Base-by-base conservation (phyloP, 345 rosid genomes). In the Eucalyptus erythrocorys region DNA sequence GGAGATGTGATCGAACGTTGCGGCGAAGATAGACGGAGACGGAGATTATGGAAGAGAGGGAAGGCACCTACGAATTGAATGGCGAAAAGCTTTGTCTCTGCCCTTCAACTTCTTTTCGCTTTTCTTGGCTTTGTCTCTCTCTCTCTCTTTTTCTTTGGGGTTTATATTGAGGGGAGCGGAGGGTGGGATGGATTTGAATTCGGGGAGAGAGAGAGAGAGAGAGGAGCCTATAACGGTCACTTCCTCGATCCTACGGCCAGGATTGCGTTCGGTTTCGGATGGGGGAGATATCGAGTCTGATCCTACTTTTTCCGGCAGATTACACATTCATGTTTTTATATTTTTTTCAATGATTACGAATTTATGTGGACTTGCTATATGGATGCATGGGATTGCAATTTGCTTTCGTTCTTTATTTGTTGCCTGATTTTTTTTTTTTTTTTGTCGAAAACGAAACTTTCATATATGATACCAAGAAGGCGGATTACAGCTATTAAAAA, bases 221-320 rank as follows among this genome's bases (percentile, higher is more conserved):
- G 84, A 34, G 86, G 94, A 94, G 92, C 87, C 89, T 87, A 87
- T 61, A 93, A 94, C 96, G 94, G 96, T 91, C 92, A 87, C 91
- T 89, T 91, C 89, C 87, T 27, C 42, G 30, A 93, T 94, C 94
- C 7, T 87, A 92, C 95, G 93, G 95, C n/a, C 66, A 12, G 42
- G 53, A 91, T 90, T 87, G 40, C 47, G 27, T 37, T 76, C 24
- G 15, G 14, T 76, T 45, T 85, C 13, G 86, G 34, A 1, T 6
- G 86, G 13, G 48, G 22, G 12, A 45, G 86, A 27, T 85, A 48
- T 42, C 17, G 13, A 27, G 4, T 16, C 30, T 27, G 11, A 84
- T 47, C 86, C 12, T 27, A 27, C 37, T n/a, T 27, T 47, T 27
- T 48, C 48, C 13, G 86, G 37, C 59, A 22, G 59, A 85, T 85